A percentile compares a stretch with the other conserved stretches of the same genome.
Conservation (phyloP, 169 alveolate species). For the Perkinsus marinus region DNA sequence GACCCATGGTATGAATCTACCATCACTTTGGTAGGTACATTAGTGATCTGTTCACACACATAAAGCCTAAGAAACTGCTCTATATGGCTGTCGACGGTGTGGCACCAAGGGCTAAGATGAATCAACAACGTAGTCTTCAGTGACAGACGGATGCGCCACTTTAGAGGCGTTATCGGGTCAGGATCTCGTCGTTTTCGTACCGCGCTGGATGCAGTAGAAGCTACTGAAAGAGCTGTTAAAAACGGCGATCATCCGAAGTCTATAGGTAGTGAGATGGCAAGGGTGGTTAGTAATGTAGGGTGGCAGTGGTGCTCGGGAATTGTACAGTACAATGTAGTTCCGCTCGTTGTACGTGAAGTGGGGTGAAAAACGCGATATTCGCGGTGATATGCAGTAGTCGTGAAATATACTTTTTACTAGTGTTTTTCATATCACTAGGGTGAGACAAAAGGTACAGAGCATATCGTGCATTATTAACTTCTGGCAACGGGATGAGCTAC, state of each 20-base stretch:
- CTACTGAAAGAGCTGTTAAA: background rate
- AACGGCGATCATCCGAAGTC: background rate
- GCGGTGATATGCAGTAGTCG: too few relatives aligned
- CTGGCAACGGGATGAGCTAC: too few relatives aligned
- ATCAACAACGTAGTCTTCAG: constrained; percentile 80
- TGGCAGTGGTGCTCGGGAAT: too few relatives aligned
- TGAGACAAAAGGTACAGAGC: too few relatives aligned
- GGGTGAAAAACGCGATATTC: too few relatives aligned
- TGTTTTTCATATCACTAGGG: too few relatives aligned
- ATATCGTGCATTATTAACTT: too few relatives aligned
- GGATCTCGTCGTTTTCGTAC: background rate
- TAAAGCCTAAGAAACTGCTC: constrained; percentile 81
- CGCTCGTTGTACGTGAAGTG: too few relatives aligned
- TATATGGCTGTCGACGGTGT: constrained; percentile 98
- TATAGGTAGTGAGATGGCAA: background rate
- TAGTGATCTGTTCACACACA: background rate
- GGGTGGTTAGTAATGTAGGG: too few relatives aligned
- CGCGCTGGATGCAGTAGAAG: background rate
- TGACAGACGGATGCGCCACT: background rate
- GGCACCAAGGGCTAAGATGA: constrained; percentile 99
- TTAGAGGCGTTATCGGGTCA: background rate
- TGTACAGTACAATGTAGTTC: too few relatives aligned
- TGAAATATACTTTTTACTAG: too few relatives aligned
- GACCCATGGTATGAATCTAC: too few relatives aligned
- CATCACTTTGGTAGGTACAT: background rate